Conservation (phyloP, 106 monocot genomes). For the Dioscorea zingiberensis region DNA sequence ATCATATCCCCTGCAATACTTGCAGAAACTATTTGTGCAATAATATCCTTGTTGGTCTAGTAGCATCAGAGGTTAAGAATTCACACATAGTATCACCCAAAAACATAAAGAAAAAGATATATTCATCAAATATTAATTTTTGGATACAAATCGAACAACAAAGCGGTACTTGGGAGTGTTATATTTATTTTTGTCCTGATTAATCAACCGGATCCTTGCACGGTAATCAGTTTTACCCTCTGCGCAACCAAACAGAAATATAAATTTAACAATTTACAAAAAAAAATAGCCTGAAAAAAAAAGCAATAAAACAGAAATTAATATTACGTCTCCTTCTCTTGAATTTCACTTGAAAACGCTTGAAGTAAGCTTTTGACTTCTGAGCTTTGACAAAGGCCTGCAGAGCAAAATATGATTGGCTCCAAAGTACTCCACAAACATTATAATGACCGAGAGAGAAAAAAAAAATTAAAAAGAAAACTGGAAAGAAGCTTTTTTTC, state of each 20-base stretch:
- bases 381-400: slow-evolving; percentile 50
- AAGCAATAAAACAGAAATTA: not conserved
- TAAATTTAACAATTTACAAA: not conserved
- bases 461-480: not conserved
- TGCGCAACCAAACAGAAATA: slow-evolving; percentile 1
- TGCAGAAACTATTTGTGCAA: slow-evolving; percentile 73
- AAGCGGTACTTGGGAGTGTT: slow-evolving; percentile 89
- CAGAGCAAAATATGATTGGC: not conserved
- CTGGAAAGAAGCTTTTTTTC: not conserved
- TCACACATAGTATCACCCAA: not conserved
- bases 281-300: not conserved
- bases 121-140: not conserved
- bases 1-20: slow-evolving; percentile 79
- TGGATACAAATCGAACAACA: slow-evolving; percentile 92
- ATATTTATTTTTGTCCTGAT: slow-evolving; percentile 50
- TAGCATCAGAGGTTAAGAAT: slow-evolving; percentile 16
- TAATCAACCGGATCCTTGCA: slow-evolving; percentile 39
- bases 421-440: not conserved
- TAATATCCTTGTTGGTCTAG: slow-evolving; percentile 78
- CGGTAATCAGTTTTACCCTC: slow-evolving; percentile 47
- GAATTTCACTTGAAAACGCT: slow-evolving; percentile 59
- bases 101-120: not conserved
- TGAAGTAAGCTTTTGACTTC: slow-evolving; percentile 48
- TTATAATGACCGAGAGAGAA: no score
- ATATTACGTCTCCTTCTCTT: slow-evolving; percentile 48